Evolutionary conservation across 1,284 basidiomycete genomes (phyloP), one percentile per base, ranked within the genome.

Genomic region (Moesziomyces sp.): DNA sequence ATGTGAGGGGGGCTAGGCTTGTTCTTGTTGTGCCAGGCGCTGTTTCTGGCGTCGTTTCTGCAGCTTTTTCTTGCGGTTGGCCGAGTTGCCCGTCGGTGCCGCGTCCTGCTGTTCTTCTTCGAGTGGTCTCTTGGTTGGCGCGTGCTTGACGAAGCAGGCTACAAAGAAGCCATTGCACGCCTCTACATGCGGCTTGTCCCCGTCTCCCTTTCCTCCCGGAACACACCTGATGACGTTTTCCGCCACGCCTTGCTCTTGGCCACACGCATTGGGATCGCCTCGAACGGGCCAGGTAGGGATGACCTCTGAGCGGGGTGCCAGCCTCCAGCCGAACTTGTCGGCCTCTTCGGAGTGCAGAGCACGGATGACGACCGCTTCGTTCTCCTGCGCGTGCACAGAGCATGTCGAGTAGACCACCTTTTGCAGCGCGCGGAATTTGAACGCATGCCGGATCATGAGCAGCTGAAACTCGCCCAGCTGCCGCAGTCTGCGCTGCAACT

Each of bases 401-500:
- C 96, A 98, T 13, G 96, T 99, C 21, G 94, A 98, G 85, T 99
- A 99, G 18, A 95, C 94, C 63, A 98, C 92, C 73, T 89, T 90
- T 54, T 87, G 75, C 3, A 88, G 88, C 2, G 85, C 80, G 0
- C 88, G 88, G 78, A 93, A 99, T 83, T 90, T 91, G 90, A 99
- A 94, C 10, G 96, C 96, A 81, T 98, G 97, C 76, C 89, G 89
- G 77, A 99, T 90, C 90, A 98, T 95, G 84, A 89, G 88, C n/a
- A 93, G 87, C 82, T 99, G 97, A 85, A 84, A 75, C 10, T 58
- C 61, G 10, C 67, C 59, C 3, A 84, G 59, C 33, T 55, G 57
- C 1, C 28, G 28, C 3, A 84, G 68, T 0, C 59, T 54, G 11
- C 48, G 35, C 14, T 63, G 56, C 1, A 56, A 46, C 40, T 68